Conservation (phyloP, 768 basidiomycete genomes). For the Solioccasus polychromus region DNA sequence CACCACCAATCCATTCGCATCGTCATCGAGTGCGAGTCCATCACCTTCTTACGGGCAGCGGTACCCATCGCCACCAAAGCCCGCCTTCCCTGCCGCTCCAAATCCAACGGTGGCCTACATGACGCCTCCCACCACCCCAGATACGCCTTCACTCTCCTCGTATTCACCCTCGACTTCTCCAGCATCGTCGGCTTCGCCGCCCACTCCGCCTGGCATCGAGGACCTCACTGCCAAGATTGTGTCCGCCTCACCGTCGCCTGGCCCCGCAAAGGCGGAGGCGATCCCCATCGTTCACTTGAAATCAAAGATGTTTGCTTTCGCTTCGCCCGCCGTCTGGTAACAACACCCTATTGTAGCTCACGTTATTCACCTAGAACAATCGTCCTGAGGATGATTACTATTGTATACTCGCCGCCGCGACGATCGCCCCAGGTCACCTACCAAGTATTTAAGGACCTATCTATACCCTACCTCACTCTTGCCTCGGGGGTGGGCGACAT, state of each 20-base stretch:
- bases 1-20: conserved; percentile 31
- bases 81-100: conserved; percentile 14
- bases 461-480: conserved; percentile 27
- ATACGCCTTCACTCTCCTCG: conserved; percentile 54
- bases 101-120: conserved; percentile 18
- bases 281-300: conserved; percentile 39
- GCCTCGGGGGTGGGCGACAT: conserved; percentile 25
- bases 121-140: conserved; percentile 40
- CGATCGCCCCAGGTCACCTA: conserved; percentile 7
- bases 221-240: conserved; percentile 48
- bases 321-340: conserved; percentile 62
- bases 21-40: conserved; percentile 28
- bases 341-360: conserved; percentile 18
- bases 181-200: conserved; percentile 59
- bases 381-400: conserved; percentile 31
- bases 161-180: conserved; percentile 54
- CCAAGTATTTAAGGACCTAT: conserved; percentile 32
- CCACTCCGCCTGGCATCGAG: conserved; percentile 53
- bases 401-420: conserved; percentile 21
- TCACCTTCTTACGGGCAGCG: conserved; percentile 29
- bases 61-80: conserved; percentile 33
- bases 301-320: conserved; percentile 62
- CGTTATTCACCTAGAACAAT: conserved; percentile 21
- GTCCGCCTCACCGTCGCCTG: conserved; percentile 39
- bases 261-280: conserved; percentile 20